Evolutionary conservation across 164 flowering plant species (phyloP), one percentile per base, ranked within the genome.

Genomic region (Paratinospora sagittata): DNA sequence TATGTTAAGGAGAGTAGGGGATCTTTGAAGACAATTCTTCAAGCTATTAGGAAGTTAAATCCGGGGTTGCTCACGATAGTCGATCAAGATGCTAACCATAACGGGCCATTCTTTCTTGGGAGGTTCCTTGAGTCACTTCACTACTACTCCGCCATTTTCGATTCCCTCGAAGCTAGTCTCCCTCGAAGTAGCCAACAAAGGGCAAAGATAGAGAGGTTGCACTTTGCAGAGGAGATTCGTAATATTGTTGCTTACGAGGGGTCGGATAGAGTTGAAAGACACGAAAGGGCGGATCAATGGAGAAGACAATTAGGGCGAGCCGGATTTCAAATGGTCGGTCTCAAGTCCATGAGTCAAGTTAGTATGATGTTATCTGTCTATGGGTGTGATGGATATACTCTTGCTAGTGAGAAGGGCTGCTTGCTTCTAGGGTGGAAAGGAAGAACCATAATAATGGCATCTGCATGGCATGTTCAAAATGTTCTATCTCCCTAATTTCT

Each of bases 371-470:
- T 83, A 33, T 85, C 88, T 55, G 82, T 76, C 0, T 84, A 82
- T 78, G 87, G 86, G 0, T 82, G 85, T 73, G 88, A 85, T 75
- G 93, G 87, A 1, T 87, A 83, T 47, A 87, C 85, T 58, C 47
- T 89, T 23, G 80, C 75, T 8, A 66, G 62, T 71, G 89, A 87
- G 58, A 84, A 89, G 61, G 88, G 88, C 0, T 85, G 87, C 70
- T 74, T 89, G 26, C 79, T 85, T 61, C 85, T 88, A 33, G 93
- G 90, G 4, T 85, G 93, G 93, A 84, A 83, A 81, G 88, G 87
- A 12, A 79, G 86, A 72, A 81, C 93, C 0, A 74, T 89, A 33
- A 81, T 87, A 83, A 45, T 85, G 27, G 89, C 88, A 6, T 87
- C 93, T 66, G 87, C 89, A 6, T 89, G 90, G 90, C 83, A 82